phyloP scores from a whole-genome alignment of 768 basidiomycete species.

The Brasilioporus rufonigricans region DNA sequence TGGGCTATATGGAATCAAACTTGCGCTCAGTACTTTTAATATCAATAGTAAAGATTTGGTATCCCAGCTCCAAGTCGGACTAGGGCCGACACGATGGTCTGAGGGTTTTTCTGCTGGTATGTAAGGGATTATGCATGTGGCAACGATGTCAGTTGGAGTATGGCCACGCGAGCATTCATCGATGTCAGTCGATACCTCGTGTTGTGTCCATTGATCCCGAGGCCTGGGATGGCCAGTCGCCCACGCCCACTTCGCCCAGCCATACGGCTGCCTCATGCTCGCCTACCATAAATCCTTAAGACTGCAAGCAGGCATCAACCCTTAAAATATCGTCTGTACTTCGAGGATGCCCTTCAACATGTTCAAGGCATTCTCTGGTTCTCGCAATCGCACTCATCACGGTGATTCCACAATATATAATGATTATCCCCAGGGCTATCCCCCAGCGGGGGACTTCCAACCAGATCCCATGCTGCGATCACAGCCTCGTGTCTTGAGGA shows the following conservation, averaged over 20 bases:
- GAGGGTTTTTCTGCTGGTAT: background rate
- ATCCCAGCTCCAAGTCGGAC: background rate
- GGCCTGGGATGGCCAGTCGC: background rate
- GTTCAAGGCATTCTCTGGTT: slow-evolving; percentile 36
- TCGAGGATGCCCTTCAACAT: slow-evolving; percentile 37
- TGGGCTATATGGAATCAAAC: background rate
- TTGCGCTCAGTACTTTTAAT: background rate
- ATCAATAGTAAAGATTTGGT: background rate
- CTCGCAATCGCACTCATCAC: slow-evolving; percentile 30
- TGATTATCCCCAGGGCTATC: slow-evolving; percentile 31
- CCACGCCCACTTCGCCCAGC: slow-evolving; percentile 30
- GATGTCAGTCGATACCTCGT: slow-evolving; percentile 9
- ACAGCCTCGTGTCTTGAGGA: slow-evolving; percentile 26
- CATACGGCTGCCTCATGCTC: slow-evolving; percentile 31
- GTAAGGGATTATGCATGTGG: background rate
- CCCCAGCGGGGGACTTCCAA: slow-evolving; percentile 25
- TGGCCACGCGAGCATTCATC: background rate
- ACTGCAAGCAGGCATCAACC: slow-evolving; percentile 12
- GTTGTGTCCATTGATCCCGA: slow-evolving; percentile 3
- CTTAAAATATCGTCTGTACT: slow-evolving; percentile 14
- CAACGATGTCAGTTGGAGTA: background rate
- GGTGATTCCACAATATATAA: slow-evolving; percentile 24
- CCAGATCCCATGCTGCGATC: slow-evolving; percentile 19
- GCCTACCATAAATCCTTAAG: slow-evolving; percentile 28
- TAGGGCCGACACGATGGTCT: background rate